phyloP scores from a whole-genome alignment of 768 basidiomycete genomes.

The Mycena rosella region DNA sequence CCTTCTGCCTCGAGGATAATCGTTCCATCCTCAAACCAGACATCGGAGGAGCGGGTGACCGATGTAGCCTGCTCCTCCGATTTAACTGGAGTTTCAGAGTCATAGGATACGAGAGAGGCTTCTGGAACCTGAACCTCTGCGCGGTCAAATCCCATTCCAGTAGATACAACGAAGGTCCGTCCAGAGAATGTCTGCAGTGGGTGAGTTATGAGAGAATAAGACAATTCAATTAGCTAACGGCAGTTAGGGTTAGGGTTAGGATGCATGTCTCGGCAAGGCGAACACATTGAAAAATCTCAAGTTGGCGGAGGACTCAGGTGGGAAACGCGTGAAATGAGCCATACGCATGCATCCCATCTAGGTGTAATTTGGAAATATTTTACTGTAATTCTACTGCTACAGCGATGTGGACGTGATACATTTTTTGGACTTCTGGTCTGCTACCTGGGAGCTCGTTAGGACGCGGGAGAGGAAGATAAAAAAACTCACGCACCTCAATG shows the following conservation, averaged over 20 bases:
- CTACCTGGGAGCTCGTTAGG: background rate
- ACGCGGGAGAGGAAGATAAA: background rate
- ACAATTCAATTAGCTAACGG: no score
- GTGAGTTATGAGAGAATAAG: no score
- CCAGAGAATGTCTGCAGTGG: no score
- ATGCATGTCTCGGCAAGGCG: no score
- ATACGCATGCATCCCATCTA: background rate
- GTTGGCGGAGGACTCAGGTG: no score
- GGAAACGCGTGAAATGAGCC: no score
- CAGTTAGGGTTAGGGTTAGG: no score
- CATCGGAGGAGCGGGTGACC: slow-evolving; percentile 34
- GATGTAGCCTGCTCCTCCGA: background rate
- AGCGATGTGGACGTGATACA: slow-evolving; percentile 15
- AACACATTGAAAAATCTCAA: no score
- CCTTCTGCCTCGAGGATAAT: slow-evolving; percentile 35
- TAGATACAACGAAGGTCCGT: no score
- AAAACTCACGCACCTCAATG: slow-evolving; percentile 28
- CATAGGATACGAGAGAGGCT: background rate
- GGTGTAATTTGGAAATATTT: background rate
- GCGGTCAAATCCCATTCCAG: slow-evolving; percentile 32
- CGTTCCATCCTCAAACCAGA: slow-evolving; percentile 44
- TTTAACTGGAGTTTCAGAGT: background rate
- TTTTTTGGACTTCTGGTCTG: slow-evolving; percentile 1
- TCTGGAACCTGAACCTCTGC: slow-evolving; percentile 33
- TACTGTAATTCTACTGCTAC: slow-evolving; percentile 24